Evolutionary conservation across 192 early-diverging fungal genomes (phyloP).

Genomic region (Coemansia javaensis): DNA sequence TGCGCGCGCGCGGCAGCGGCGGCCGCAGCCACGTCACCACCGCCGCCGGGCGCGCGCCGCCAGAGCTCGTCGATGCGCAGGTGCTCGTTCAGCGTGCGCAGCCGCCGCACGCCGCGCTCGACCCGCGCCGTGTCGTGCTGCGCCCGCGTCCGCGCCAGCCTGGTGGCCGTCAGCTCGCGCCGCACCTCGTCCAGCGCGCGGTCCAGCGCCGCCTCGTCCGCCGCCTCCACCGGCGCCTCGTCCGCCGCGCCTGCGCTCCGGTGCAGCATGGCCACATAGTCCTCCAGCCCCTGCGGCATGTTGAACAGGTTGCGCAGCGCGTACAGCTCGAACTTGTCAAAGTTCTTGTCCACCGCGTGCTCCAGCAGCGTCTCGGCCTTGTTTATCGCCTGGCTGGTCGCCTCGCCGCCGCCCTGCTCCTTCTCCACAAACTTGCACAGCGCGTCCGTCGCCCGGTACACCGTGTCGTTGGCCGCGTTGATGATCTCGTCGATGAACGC

Average conservation of each 20-base stretch:
- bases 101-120: slow-evolving; percentile 21
- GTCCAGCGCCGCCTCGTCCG: slow-evolving; percentile 40
- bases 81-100: slow-evolving; percentile 41
- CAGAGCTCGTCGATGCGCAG: slow-evolving; percentile 29
- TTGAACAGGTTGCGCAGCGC: slow-evolving; percentile 69
- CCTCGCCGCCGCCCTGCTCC: slow-evolving; percentile 50
- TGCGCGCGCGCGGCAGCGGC: slow-evolving; percentile 18
- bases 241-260: slow-evolving; percentile 8
- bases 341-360: slow-evolving; percentile 71
- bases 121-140: slow-evolving; percentile 25
- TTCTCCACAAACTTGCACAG: slow-evolving; percentile 65
- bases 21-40: slow-evolving; percentile 3
- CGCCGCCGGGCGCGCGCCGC: slow-evolving; percentile 7
- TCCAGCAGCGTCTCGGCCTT: slow-evolving; percentile 74
- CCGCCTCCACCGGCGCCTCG: slow-evolving; percentile 12
- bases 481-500: slow-evolving; percentile 78
- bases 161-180: slow-evolving; percentile 29
- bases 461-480: slow-evolving; percentile 68
- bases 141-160: slow-evolving; percentile 24
- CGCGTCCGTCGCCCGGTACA: slow-evolving; percentile 65
- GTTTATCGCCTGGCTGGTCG: slow-evolving; percentile 57
- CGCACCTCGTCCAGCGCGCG: slow-evolving; percentile 31
- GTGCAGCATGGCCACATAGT: slow-evolving; percentile 41
- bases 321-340: slow-evolving; percentile 81
- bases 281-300: slow-evolving; percentile 52